A percentile compares a stretch with the other conserved stretches of the same genome.
Evolutionary conservation across 2,329 filamentous ascomycete genomes (phyloP).

Genomic region (Hymenoscyphus occultus): DNA sequence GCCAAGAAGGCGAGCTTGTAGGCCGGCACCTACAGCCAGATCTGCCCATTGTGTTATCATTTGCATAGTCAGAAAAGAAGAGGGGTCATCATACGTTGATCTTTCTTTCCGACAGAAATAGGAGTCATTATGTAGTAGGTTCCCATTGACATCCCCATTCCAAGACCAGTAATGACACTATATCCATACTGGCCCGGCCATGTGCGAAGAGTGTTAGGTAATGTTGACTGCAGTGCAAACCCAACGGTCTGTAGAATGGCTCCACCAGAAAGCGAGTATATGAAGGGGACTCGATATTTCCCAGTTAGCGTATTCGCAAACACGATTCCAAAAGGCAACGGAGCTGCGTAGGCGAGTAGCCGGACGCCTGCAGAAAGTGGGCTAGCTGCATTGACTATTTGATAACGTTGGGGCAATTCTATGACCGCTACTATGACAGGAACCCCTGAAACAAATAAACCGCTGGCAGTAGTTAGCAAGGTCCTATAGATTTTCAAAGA

Average conservation of each 20-base stretch:
- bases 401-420: constrained; percentile 1
- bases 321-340: not conserved
- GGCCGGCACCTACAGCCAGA: not conserved
- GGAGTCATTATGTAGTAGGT: not conserved
- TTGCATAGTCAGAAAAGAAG: not conserved
- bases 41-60: not conserved
- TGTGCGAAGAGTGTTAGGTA: not conserved
- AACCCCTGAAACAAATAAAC: not conserved
- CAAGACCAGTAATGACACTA: not conserved
- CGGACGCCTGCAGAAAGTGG: not conserved
- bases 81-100: not conserved
- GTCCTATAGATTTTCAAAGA: not conserved
- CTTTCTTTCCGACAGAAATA: not conserved
- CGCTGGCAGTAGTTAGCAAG: not conserved
- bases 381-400: constrained; percentile 1
- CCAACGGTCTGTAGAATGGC: not conserved
- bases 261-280: not conserved
- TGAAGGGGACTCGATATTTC: not conserved
- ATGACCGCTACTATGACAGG: not conserved
- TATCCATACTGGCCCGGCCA: constrained; percentile 5
- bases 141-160: not conserved
- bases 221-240: not conserved
- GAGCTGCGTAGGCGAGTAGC: not conserved
- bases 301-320: not conserved
- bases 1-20: not conserved